Evolutionary conservation across 179 eudicot species (phyloP).

Genomic region (Pouteria campechiana): DNA sequence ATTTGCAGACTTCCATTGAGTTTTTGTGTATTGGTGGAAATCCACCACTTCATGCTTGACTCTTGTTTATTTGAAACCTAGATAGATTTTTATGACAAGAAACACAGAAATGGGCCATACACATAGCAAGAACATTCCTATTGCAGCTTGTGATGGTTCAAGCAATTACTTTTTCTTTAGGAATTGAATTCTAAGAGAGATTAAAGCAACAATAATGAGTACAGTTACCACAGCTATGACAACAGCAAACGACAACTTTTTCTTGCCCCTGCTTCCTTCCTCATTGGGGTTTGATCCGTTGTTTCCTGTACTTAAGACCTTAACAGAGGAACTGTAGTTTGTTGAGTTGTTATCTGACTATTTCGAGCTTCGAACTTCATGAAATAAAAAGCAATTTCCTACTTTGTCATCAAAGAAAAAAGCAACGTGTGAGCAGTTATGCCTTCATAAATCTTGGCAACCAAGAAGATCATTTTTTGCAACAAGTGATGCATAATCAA

Average conservation of each 20-base stretch:
- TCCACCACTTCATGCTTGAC: no score
- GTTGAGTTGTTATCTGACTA: conserved; percentile 24
- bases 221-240: conserved; percentile 28
- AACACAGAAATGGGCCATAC: no score
- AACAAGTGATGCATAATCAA: conserved; percentile 34
- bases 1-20: no score
- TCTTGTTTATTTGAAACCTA: no score
- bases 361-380: conserved; percentile 61
- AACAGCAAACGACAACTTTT: conserved; percentile 19
- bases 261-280: conserved; percentile 11
- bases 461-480: conserved; percentile 31
- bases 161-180: conserved; percentile 16
- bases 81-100: no score
- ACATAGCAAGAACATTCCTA: no score
- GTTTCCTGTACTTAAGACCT: conserved; percentile 23
- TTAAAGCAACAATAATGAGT: conserved; percentile 25
- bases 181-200: conserved; percentile 26
- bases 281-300: conserved; percentile 2
- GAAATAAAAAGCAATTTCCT: conserved; percentile 45
- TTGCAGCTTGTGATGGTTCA: conserved; percentile 15
- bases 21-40: no score
- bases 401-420: conserved; percentile 56
- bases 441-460: conserved; percentile 49
- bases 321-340: conserved; percentile 33
- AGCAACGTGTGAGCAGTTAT: conserved; percentile 63